Evolutionary conservation across 2,329 filamentous ascomycete species (phyloP), one percentile per base, ranked within the genome.

Genomic region (Chrysosporium keratinophilum): DNA sequence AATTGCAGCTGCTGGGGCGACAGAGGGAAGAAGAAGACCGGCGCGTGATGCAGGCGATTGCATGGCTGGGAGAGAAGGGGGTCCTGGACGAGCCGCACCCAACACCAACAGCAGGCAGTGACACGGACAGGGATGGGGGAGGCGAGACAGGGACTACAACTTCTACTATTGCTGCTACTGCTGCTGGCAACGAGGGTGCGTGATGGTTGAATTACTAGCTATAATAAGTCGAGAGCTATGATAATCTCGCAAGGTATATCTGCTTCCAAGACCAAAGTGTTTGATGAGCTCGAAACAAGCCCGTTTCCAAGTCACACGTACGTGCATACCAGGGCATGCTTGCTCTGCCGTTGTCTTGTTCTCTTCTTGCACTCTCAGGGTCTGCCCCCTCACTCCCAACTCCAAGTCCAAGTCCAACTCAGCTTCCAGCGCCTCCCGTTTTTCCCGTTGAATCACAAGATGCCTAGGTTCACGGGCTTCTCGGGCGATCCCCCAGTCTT

Each of bases 1-100:
- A 19, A 23, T 46, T 45, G 28, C 42, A 73, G 69, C 66, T 75
- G 53, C 59, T 74, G 41, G 69, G 67, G 34, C 69, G 67, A 47
- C 69, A 75, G 59, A 66, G 67, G 50, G 67, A 71, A 53, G 71
- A 74, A 31, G 69, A 72, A 35, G 63, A 71, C 52, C 68, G 65
- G 44, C 67, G 64, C 41, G 64, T 70, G 10, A 70, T 74, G 67
- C 65, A 69, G 57, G 68, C 67, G 41, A 74, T 75, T 54, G 57
- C 62, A 50, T 69, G 64, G 64, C 60, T 75, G 6, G 73, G 73
- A 1, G 66, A 73, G 42, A 65, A 67, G 45, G 71, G 72, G 33
- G 42, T 69, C 40, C 63, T 75, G 17, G 66, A 68, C 19, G 61
- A 61, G 37, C 56, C 57, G n/a, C 57, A 54, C 3, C 31, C 68